phyloP scores from a whole-genome alignment of 2,329 filamentous ascomycete species.

The Epichloe uncinata region DNA sequence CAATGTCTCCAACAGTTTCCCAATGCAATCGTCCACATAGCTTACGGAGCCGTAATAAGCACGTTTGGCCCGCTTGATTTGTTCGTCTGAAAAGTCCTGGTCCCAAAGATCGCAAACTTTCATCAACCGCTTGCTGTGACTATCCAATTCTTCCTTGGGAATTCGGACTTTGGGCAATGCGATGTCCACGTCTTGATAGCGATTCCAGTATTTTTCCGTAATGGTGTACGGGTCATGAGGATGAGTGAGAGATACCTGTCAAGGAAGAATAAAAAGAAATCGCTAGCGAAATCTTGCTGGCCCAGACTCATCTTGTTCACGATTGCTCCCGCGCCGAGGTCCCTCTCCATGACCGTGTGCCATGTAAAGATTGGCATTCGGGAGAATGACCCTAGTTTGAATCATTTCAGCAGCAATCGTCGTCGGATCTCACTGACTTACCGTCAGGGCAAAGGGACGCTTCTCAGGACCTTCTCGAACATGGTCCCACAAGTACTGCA shows the following conservation, averaged over 20 bases:
- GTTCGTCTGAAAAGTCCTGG: constrained; percentile 69
- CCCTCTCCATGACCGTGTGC: not conserved
- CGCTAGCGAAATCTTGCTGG: not conserved
- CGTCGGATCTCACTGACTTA: constrained; percentile 12
- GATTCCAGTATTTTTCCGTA: constrained; percentile 79
- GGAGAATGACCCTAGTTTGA: not conserved
- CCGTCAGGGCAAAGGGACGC: constrained; percentile 74
- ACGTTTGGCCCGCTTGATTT: constrained; percentile 71
- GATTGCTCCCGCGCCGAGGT: not conserved
- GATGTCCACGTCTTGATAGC: constrained; percentile 83
- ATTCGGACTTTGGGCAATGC: constrained; percentile 67
- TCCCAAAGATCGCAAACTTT: constrained; percentile 81
- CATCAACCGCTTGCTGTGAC: constrained; percentile 75
- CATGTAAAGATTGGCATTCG: not conserved
- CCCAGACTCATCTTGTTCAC: not conserved
- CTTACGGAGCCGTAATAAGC: constrained; percentile 90
- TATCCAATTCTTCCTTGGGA: constrained; percentile 63
- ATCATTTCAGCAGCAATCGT: not conserved
- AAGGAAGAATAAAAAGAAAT: not conserved
- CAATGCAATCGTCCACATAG: constrained; percentile 88
- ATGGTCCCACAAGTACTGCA: constrained; percentile 82
- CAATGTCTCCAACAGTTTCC: constrained; percentile 63
- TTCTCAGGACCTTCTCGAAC: constrained; percentile 63
- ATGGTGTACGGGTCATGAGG: constrained; percentile 94
- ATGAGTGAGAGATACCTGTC: constrained; percentile 74